These are phyloP conservation scores for Pestalotiopsis sp. DNA, from an alignment of 2,329 filamentous ascomycete genomes.

Conservation along the genomic window DNA sequence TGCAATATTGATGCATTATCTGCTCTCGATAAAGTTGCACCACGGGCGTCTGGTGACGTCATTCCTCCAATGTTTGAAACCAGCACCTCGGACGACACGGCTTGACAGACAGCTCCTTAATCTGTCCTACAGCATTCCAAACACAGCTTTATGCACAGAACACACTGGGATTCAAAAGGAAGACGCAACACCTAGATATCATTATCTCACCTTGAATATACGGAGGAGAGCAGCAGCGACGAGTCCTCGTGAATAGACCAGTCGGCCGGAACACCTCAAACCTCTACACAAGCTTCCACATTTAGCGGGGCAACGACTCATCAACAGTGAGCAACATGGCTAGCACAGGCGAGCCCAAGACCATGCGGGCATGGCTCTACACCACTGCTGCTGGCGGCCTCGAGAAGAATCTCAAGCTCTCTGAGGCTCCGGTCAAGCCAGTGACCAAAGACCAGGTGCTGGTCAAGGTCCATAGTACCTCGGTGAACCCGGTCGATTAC, in stretches of 20 bases:
- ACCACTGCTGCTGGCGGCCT: conserved; percentile 1
- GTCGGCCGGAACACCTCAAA: not conserved
- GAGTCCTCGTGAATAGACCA: not conserved
- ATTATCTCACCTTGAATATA: no score
- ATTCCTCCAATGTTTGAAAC: no score
- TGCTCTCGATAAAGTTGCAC: no score
- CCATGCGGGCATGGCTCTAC: conserved; percentile 15
- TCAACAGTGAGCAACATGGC: not conserved
- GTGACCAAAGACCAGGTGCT: conserved; percentile 37
- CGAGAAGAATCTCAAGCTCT: conserved; percentile 9
- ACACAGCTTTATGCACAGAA: no score
- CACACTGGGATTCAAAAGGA: no score
- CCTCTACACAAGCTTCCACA: not conserved
- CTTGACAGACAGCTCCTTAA: no score
- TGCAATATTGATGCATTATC: no score
- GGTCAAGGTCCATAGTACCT: conserved; percentile 44
- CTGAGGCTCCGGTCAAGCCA: not conserved
- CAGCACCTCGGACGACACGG: no score
- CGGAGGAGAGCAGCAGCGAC: no score
- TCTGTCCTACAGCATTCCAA: no score
- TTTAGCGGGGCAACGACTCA: not conserved
- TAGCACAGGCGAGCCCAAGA: not conserved
- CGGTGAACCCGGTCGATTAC: conserved; percentile 54
- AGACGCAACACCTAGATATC: no score
- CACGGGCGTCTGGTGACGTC: no score